phyloP scores from a whole-genome alignment of 2,329 filamentous ascomycete species.

The Dactylella cylindrospora region DNA sequence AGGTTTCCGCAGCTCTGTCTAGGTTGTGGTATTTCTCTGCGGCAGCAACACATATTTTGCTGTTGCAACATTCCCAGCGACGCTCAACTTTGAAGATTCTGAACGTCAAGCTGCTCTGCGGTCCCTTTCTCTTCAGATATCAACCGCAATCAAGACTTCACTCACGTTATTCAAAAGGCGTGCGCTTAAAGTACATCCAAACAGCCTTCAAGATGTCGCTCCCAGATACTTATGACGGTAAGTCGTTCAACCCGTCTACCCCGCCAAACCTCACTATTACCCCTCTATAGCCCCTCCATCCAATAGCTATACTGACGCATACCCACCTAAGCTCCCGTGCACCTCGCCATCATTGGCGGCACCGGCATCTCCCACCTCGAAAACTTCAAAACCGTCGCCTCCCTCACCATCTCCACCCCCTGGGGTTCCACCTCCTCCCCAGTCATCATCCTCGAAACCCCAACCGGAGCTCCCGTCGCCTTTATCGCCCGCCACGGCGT shows the following conservation, averaged over 20 bases:
- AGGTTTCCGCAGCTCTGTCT: no score
- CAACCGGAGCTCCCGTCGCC: slow-evolving; percentile 72
- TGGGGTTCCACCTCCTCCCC: slow-evolving; percentile 79
- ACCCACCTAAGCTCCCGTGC: slow-evolving; percentile 67
- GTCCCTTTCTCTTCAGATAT: neutral
- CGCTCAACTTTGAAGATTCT: neutral
- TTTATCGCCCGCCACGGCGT: slow-evolving; percentile 91
- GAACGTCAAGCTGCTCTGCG: neutral
- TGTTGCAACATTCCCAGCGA: no score
- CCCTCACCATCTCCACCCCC: slow-evolving; percentile 74
- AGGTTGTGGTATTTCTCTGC: slow-evolving; percentile 35
- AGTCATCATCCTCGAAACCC: slow-evolving; percentile 76
- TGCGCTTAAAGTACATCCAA: slow-evolving; percentile 20
- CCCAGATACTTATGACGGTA: slow-evolving; percentile 27
- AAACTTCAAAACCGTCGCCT: slow-evolving; percentile 80
- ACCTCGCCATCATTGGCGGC: slow-evolving; percentile 88
- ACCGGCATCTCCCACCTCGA: slow-evolving; percentile 87
- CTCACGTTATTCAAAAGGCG: slow-evolving; percentile 7
- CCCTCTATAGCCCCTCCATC: slow-evolving; percentile 3
- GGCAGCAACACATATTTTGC: slow-evolving; percentile 32
- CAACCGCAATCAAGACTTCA: slow-evolving; percentile 2
- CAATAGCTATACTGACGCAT: neutral
- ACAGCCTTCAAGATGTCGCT: slow-evolving; percentile 40
- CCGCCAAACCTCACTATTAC: neutral
- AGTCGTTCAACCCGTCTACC: neutral